Percentiles rank a stretch among this genome's conserved stretches.
These are phyloP conservation scores for Alternaria sp. DNA, from an alignment of 2,329 filamentous ascomycete species.

Conservation along the genomic window DNA sequence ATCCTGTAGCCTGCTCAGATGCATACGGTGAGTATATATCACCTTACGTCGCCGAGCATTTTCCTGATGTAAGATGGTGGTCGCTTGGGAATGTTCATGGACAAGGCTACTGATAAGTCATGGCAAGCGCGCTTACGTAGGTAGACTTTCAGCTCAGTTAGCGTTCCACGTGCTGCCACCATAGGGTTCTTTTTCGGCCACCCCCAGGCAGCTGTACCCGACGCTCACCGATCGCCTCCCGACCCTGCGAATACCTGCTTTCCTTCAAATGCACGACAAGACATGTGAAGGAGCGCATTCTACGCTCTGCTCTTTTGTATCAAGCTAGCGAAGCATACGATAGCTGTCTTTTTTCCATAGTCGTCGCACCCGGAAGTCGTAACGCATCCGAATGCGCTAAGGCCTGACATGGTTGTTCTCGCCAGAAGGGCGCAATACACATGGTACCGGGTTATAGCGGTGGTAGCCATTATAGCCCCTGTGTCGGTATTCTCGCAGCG, in stretches of 20 bases:
- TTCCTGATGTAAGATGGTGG: neutral
- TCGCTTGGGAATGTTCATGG: constrained; percentile 2
- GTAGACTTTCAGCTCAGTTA: neutral
- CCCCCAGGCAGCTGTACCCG: neutral
- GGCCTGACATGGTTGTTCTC: neutral
- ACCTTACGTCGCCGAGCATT: neutral
- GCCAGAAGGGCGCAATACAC: neutral
- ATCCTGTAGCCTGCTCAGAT: neutral
- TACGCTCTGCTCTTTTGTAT: neutral
- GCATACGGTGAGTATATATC: neutral
- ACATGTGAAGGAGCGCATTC: neutral
- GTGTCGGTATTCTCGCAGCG: constrained; percentile 4
- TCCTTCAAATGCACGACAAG: neutral
- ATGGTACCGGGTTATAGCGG: constrained; percentile 4
- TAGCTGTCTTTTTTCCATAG: neutral
- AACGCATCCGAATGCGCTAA: neutral
- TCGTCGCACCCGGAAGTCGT: neutral
- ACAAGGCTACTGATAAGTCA: constrained; percentile 17
- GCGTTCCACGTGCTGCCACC: constrained; percentile 6
- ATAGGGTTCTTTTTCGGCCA: neutral
- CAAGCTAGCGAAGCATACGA: neutral
- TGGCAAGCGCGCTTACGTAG: constrained; percentile 16
- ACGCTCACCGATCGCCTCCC: constrained; percentile 2
- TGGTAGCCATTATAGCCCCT: constrained; percentile 1
- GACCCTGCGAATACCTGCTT: neutral